phyloP scores from a whole-genome alignment of 495 filamentous ascomycete genomes.

The Aspergillus saccharolyticus region DNA sequence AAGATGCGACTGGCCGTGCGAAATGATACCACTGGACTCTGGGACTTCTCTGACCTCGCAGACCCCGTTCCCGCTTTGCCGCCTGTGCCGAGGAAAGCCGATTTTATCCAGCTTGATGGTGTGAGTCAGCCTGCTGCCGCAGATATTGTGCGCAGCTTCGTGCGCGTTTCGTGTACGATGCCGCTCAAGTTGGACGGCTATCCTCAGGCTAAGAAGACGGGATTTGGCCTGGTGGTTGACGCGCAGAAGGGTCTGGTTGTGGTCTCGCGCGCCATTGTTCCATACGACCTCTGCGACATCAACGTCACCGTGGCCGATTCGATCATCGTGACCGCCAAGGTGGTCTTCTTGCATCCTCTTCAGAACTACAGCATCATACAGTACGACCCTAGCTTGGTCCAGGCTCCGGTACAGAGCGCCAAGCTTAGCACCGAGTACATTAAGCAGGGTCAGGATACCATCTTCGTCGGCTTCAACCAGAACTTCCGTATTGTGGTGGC shows the following conservation, averaged over 20 bases:
- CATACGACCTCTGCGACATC: slow-evolving; percentile 95
- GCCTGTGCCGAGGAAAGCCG: slow-evolving; percentile 68
- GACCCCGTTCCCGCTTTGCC: slow-evolving; percentile 70
- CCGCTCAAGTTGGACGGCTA: slow-evolving; percentile 96
- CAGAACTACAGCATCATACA: slow-evolving; percentile 96
- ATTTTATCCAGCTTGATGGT: slow-evolving; percentile 86
- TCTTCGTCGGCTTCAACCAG: slow-evolving; percentile 96
- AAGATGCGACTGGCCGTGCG: slow-evolving; percentile 92
- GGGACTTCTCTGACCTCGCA: slow-evolving; percentile 87
- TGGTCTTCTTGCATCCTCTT: slow-evolving; percentile 95
- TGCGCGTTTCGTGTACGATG: slow-evolving; percentile 85
- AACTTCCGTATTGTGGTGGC: slow-evolving; percentile 90
- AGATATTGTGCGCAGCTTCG: slow-evolving; percentile 90
- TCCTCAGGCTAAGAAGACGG: slow-evolving; percentile 84
- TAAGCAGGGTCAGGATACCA: slow-evolving; percentile 84
- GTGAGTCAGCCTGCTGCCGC: slow-evolving; percentile 85
- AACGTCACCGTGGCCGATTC: slow-evolving; percentile 92
- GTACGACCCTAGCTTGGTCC: slow-evolving; percentile 88
- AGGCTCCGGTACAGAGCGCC: slow-evolving; percentile 87
- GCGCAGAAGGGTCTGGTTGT: slow-evolving; percentile 92
- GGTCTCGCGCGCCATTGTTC: slow-evolving; percentile 87
- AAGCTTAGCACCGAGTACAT: slow-evolving; percentile 74
- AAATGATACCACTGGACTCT: slow-evolving; percentile 85
- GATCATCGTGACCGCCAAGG: slow-evolving; percentile 86
- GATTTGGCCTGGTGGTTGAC: slow-evolving; percentile 92